Percentiles rank a stretch among this genome's conserved stretches.
These are phyloP conservation scores for Durotheca rogersii DNA, from an alignment of 495 filamentous ascomycete genomes.

Conservation along the genomic window DNA sequence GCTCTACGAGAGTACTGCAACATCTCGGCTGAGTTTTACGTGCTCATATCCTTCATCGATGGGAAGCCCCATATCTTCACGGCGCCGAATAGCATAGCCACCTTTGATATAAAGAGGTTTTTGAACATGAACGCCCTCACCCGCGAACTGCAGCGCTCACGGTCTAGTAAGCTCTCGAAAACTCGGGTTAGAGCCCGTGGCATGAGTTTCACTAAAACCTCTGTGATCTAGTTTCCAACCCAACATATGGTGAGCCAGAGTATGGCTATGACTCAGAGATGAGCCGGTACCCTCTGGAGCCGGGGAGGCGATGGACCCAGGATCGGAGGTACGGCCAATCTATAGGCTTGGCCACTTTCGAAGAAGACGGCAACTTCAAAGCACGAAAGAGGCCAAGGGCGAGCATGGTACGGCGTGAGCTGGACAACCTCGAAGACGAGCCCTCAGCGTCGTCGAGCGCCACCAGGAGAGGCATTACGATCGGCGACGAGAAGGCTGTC, in stretches of 20 bases:
- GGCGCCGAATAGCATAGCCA: constrained; percentile 25
- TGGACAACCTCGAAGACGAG: constrained; percentile 30
- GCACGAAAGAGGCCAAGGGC: constrained; percentile 41
- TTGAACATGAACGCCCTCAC: constrained; percentile 37
- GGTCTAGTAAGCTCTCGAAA: constrained; percentile 19
- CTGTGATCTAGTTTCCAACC: constrained; percentile 11
- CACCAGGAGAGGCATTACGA: constrained; percentile 45
- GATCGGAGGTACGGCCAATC: constrained; percentile 13
- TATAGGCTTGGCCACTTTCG: constrained; percentile 17
- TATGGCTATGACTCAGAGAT: constrained; percentile 18
- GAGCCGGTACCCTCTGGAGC: constrained; percentile 8
- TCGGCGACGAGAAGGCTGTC: constrained; percentile 58
- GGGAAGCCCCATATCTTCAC: constrained; percentile 37
- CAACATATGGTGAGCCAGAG: constrained; percentile 22
- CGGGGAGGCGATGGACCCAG: constrained; percentile 13
- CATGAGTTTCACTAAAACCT: constrained; percentile 8
- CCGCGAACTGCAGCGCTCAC: constrained; percentile 18
- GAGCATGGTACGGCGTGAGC: constrained; percentile 27
- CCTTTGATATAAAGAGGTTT: constrained; percentile 31
- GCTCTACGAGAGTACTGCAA: constrained; percentile 43
- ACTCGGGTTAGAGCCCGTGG: not conserved
- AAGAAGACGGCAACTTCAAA: constrained; percentile 31
- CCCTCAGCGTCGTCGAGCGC: constrained; percentile 19
- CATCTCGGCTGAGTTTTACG: constrained; percentile 40
- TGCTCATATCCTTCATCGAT: constrained; percentile 39